A percentile compares a stretch with the other conserved stretches of the same genome.
phyloP scores from a whole-genome alignment of 768 basidiomycete species.

The Serpula lacrymans region DNA sequence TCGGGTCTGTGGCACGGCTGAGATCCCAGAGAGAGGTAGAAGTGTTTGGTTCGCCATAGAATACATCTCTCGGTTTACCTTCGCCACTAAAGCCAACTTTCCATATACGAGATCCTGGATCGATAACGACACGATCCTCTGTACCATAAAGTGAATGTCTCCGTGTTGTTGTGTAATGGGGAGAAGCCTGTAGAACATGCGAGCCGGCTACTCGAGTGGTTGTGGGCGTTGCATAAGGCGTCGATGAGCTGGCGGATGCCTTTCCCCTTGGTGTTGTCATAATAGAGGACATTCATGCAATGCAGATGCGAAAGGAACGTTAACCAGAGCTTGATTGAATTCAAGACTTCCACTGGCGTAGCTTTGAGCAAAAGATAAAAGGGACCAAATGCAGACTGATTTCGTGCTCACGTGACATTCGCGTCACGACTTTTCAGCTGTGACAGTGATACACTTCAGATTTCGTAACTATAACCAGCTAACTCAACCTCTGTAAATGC shows the following conservation, averaged over 20 bases:
- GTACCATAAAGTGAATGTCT: constrained; percentile 95
- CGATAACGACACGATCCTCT: constrained; percentile 93
- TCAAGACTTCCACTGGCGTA: background rate
- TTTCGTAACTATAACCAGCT: too few relatives aligned
- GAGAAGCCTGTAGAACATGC: constrained; percentile 63
- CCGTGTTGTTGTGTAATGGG: constrained; percentile 80
- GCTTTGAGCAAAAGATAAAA: background rate
- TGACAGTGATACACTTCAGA: too few relatives aligned
- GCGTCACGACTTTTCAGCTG: too few relatives aligned
- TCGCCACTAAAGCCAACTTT: constrained; percentile 98
- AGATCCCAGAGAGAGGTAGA: constrained; percentile 59
- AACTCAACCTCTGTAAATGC: too few relatives aligned
- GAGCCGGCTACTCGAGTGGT: constrained; percentile 46
- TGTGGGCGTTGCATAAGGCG: constrained; percentile 51
- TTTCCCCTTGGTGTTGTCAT: constrained; percentile 31
- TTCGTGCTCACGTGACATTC: too few relatives aligned
- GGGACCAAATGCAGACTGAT: too few relatives aligned
- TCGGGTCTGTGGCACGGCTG: constrained; percentile 47
- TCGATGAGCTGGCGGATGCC: constrained; percentile 7
- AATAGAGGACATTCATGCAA: constrained; percentile 28
- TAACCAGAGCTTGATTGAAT: background rate
- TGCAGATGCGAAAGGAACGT: background rate
- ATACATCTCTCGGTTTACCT: constrained; percentile 85
- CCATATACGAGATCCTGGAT: constrained; percentile 92
- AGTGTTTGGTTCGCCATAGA: constrained; percentile 49